Evolutionary conservation across 345 rosid species (phyloP), one percentile per base, ranked within the genome.

Genomic region (Lepidium africanum): DNA sequence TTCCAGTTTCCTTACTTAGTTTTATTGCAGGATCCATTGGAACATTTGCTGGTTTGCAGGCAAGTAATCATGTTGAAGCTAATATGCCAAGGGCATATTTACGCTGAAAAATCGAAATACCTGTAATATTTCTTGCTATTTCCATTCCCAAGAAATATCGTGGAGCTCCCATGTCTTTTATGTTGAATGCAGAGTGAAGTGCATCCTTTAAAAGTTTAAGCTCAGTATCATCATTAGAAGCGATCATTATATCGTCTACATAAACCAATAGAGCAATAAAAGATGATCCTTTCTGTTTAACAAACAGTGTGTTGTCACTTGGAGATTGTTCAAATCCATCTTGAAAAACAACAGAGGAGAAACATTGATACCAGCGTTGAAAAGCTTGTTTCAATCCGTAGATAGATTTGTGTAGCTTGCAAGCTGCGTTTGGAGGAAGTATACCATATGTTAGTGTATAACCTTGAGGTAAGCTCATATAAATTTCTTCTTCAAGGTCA

Each of bases 131-230:
- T 0, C 39, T 1, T 0, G 39, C 10, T 0, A 30, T 52, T 0
- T 52, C 39, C 0, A 30, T 3, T 0, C 39, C 21, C 0, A 52
- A 7, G 0, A 52, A 52, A 0, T 30, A 52, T 2, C 21, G 0
- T 0, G 58, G 7, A 0, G 21, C 17, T 0, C 58, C 21, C 0
- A 52, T 2, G 0, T 52, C 39, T 1, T 52, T 52, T 0, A 52
- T 32, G 0, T 8, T n/a, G 0, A 52, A 30, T 0, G 32, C 12
- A 0, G 0, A 4, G 2, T 27, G 32, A 5, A 27, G 32, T 7
- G 9, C 0, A 1, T 0, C 3, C 9, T 4, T 2, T n/a, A 32
- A 0, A 1, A 0, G 0, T 52, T 52, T 1, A 52, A 2, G 0
- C 0, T 0, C 1, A 25, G 0, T 0, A 30, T 7, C 3, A 52